These are phyloP conservation scores for Colletotrichum incanum DNA, from an alignment of 2,329 filamentous ascomycete genomes.

Conservation along the genomic window DNA sequence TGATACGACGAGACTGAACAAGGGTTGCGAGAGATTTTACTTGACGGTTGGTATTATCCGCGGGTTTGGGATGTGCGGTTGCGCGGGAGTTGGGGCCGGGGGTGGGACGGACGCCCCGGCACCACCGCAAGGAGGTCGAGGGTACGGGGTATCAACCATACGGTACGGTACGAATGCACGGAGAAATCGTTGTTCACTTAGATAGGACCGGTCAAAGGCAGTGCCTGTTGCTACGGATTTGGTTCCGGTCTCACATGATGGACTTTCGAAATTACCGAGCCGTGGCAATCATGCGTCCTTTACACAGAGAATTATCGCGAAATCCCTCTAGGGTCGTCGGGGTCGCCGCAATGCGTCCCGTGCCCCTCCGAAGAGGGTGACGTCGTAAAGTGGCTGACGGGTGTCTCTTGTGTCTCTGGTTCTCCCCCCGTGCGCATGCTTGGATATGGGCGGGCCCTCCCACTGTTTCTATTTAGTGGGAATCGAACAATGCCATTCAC, in stretches of 20 bases:
- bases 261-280: not conserved
- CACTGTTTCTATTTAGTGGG: constrained; percentile 14
- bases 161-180: not conserved
- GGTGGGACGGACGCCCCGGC: constrained; percentile 19
- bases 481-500: constrained; percentile 18
- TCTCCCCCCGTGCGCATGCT: not conserved
- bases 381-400: constrained; percentile 22
- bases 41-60: not conserved
- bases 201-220: not conserved
- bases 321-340: constrained; percentile 10
- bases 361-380: constrained; percentile 18
- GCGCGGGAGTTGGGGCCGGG: constrained; percentile 8
- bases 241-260: not conserved
- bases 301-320: not conserved
- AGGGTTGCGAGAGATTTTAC: not conserved
- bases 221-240: not conserved
- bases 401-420: not conserved
- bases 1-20: not conserved
- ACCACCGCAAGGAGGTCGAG: constrained; percentile 3
- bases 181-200: not conserved
- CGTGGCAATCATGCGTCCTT: too few relatives aligned
- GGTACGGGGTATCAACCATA: not conserved
- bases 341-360: constrained; percentile 12
- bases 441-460: constrained; percentile 2
- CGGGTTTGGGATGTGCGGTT: constrained; percentile 6